A percentile compares a stretch with the other conserved stretches of the same genome.
phyloP scores from a whole-genome alignment of 2,329 filamentous ascomycete genomes.

The Diaporthe australafricana region DNA sequence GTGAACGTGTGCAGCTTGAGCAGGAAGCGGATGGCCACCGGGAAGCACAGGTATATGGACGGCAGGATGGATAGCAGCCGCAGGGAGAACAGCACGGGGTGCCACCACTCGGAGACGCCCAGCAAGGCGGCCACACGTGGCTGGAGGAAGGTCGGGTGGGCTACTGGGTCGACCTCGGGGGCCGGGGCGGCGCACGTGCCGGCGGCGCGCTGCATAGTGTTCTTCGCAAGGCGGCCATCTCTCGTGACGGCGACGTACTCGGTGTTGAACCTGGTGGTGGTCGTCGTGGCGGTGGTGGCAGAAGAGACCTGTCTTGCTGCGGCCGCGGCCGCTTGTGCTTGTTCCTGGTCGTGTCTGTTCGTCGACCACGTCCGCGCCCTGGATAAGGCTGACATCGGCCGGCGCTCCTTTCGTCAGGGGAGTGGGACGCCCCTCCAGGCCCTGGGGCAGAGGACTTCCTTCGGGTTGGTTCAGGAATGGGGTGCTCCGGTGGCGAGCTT shows the following conservation, averaged over 20 bases:
- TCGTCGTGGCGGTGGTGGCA: conserved; percentile 7
- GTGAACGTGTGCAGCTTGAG: conserved; percentile 66
- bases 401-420: conserved; percentile 2
- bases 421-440: conserved; percentile 21
- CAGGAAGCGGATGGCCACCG: conserved; percentile 76
- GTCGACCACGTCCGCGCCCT: conserved; percentile 37
- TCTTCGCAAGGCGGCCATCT: conserved; percentile 9
- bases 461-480: not conserved
- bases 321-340: not conserved
- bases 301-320: conserved; percentile 16
- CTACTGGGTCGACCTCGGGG: conserved; percentile 33
- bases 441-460: conserved; percentile 20
- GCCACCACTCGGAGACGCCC: conserved; percentile 78
- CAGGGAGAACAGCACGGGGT: conserved; percentile 77
- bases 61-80: conserved; percentile 79
- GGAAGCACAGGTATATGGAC: conserved; percentile 77
- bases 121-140: conserved; percentile 83
- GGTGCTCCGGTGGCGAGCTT: not conserved
- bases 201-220: not conserved
- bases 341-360: conserved; percentile 31
- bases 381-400: conserved; percentile 35
- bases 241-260: conserved; percentile 13
- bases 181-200: not conserved
- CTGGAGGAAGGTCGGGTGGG: conserved; percentile 66
- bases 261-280: conserved; percentile 19